Evolutionary conservation across 1,284 basidiomycete species (phyloP), one percentile per base, ranked within the genome.

Genomic region (Marasmius oreades): DNA sequence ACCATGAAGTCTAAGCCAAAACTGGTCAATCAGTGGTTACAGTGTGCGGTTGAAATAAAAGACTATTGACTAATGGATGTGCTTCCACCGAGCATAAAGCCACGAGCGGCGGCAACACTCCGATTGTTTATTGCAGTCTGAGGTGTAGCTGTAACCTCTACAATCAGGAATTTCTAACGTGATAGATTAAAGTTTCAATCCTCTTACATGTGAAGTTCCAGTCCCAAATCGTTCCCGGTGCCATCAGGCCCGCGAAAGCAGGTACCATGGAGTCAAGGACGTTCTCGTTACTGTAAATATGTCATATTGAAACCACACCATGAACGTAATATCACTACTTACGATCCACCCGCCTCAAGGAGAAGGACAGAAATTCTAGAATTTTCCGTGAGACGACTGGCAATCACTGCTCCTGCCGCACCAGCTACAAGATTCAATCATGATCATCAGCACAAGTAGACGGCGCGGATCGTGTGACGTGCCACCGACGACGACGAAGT

Each of bases 41-140:
- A n/a, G n/a, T n/a, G 5, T 31, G 10, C 28, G 28, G 10, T 31
- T 31, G 4, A 5, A 10, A 10, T 4, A 31, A 10, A 31, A 31
- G 28, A 31, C 28, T 31, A 62, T 70, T 58, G 51, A 77, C 74
- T 76, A 42, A 71, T 63, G 20, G 70, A 69, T 55, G 67, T 74
- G 39, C 67, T 67, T 8, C 75, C 75, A 1, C 75, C 75, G 1
- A 76, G 61, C 12, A 73, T 63, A 50, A 65, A 66, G 0, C 74
- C 75, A 23, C 73, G 63, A 1, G 70, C 64, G 54, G 66, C 70
- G 0, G 54, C 16, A 7, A 74, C 43, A 0, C 61, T 52, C 1
- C 72, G 66, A 16, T 64, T 66, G 53, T 69, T 62, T 6, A 71
- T 52, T 3, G 66, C 72, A 7, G 51, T 20, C 55, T 75, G 73